phyloP scores from a whole-genome alignment of 352 stramenopile species.

The Globisporangium solare region DNA sequence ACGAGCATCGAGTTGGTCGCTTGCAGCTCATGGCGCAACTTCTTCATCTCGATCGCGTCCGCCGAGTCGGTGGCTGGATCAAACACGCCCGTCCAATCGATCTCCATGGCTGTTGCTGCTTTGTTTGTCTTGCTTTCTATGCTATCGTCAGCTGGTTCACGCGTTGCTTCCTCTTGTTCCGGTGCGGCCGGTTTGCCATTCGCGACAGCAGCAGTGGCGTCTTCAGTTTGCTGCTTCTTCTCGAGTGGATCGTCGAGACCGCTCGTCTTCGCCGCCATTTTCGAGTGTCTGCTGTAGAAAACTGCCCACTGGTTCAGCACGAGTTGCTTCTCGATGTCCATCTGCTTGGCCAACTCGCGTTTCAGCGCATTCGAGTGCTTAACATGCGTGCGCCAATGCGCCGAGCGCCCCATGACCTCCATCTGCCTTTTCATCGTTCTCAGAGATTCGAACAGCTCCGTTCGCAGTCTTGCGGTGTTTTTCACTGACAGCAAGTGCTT shows the following conservation, averaged over 20 bases:
- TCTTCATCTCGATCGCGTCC: slow-evolving; percentile 69
- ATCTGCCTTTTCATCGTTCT: slow-evolving; percentile 42
- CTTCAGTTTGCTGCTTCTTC: not conserved
- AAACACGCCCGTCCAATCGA: slow-evolving; percentile 31
- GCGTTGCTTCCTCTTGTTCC: not conserved
- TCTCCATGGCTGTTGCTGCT: slow-evolving; percentile 6
- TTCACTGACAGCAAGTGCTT: slow-evolving; percentile 25
- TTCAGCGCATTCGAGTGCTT: slow-evolving; percentile 64
- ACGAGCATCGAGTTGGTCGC: slow-evolving; percentile 36
- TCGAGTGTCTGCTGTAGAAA: slow-evolving; percentile 46
- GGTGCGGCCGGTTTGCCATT: not conserved
- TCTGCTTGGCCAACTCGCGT: slow-evolving; percentile 44
- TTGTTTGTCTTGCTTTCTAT: not conserved
- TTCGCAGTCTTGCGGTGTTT: slow-evolving; percentile 22
- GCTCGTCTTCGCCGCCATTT: slow-evolving; percentile 9
- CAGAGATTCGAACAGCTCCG: slow-evolving; percentile 46
- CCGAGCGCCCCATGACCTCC: slow-evolving; percentile 49
- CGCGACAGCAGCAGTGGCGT: not conserved
- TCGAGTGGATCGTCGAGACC: not conserved
- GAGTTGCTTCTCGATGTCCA: slow-evolving; percentile 47
- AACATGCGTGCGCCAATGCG: slow-evolving; percentile 56
- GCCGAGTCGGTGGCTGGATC: slow-evolving; percentile 34
- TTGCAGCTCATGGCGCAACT: slow-evolving; percentile 61
- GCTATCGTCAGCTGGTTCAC: not conserved
- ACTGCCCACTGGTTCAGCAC: slow-evolving; percentile 55